A percentile compares a stretch with the other conserved stretches of the same genome.
These are phyloP conservation scores for Colletotrichum filicis DNA, from an alignment of 2,329 filamentous ascomycete genomes.

Conservation along the genomic window DNA sequence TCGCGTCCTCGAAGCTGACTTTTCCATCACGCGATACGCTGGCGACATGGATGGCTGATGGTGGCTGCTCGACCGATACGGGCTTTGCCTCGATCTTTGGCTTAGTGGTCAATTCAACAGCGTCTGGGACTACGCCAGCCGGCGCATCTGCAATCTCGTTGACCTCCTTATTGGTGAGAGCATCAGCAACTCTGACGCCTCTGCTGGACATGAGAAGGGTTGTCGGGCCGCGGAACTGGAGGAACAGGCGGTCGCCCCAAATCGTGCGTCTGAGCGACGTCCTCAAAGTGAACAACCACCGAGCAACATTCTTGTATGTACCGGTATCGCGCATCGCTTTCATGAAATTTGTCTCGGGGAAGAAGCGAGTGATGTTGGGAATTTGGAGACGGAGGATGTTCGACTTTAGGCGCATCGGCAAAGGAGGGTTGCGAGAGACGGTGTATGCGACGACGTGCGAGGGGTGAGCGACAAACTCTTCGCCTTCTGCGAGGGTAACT, in stretches of 20 bases:
- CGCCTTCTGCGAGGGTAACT: slow-evolving; percentile 80
- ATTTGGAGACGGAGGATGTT: slow-evolving; percentile 81
- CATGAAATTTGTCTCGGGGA: slow-evolving; percentile 80
- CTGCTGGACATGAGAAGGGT: slow-evolving; percentile 91
- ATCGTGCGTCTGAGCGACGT: slow-evolving; percentile 85
- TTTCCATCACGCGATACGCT: slow-evolving; percentile 70
- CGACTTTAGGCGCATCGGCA: slow-evolving; percentile 88
- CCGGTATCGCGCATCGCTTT: slow-evolving; percentile 76
- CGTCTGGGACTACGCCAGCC: slow-evolving; percentile 74
- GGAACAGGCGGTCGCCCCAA: slow-evolving; percentile 93
- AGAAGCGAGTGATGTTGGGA: slow-evolving; percentile 72
- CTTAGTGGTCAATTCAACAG: slow-evolving; percentile 59
- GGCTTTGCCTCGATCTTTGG: slow-evolving; percentile 47
- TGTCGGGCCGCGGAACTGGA: slow-evolving; percentile 87
- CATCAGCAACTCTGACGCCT: slow-evolving; percentile 81
- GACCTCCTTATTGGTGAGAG: slow-evolving; percentile 80
- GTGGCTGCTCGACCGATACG: slow-evolving; percentile 46
- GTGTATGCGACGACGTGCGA: slow-evolving; percentile 93
- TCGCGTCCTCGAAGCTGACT: slow-evolving; percentile 72
- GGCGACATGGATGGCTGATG: slow-evolving; percentile 64
- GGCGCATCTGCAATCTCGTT: slow-evolving; percentile 91
- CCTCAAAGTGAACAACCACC: slow-evolving; percentile 74
- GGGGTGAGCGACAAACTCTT: slow-evolving; percentile 92
- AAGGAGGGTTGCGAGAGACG: slow-evolving; percentile 76
- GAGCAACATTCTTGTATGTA: slow-evolving; percentile 76